Conservation (phyloP, 2,329 filamentous ascomycete species). For the Aspergillus costaricaensis region DNA sequence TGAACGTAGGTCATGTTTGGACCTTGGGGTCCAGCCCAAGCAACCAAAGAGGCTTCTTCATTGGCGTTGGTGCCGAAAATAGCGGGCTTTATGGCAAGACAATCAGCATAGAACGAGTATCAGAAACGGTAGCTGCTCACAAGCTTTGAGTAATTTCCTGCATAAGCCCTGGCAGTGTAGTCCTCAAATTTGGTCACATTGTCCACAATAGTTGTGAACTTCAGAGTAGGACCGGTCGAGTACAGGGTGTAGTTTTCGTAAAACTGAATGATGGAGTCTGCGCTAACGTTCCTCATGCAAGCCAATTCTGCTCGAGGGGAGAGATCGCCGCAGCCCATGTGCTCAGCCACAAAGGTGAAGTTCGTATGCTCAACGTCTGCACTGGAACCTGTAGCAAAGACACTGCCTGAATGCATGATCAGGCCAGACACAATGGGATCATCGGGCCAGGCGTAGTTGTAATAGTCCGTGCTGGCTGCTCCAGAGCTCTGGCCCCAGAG, state of each 20-base stretch:
- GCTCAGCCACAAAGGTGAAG: constrained; percentile 1
- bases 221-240: background rate
- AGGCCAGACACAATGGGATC: constrained; percentile 42
- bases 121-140: background rate
- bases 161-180: background rate
- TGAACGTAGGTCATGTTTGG: constrained; percentile 2
- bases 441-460: constrained; percentile 34
- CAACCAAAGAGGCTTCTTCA: background rate
- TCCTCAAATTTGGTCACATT: background rate
- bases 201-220: background rate
- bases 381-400: background rate
- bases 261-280: background rate
- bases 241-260: background rate
- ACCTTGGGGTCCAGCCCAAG: background rate
- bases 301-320: background rate
- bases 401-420: constrained; percentile 24
- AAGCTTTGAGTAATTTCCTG: background rate
- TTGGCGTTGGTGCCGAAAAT: background rate
- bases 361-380: background rate
- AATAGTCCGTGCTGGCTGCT: constrained; percentile 31
- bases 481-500: constrained; percentile 53
- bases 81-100: background rate
- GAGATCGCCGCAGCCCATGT: background rate
- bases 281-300: background rate
- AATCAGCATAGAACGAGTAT: background rate